Evolutionary conservation across 2,329 filamentous ascomycete species (phyloP).

Genomic region (Neocucurbitaria cava): DNA sequence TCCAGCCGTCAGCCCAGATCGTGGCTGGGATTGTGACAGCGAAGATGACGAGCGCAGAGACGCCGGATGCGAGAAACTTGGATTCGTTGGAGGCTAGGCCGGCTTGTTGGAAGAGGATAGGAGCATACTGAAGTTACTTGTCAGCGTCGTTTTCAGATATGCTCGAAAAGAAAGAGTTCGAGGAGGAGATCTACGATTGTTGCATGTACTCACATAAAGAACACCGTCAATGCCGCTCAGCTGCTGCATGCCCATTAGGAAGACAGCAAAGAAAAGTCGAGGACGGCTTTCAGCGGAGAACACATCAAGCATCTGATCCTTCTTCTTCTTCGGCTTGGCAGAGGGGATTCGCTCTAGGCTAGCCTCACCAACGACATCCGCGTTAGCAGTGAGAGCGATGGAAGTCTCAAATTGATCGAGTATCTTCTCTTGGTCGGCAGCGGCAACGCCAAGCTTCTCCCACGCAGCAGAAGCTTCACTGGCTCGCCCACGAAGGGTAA

Average conservation of each 20-base stretch:
- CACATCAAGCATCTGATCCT: constrained; percentile 9
- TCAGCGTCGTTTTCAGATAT: no score
- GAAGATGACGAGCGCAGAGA: constrained; percentile 66
- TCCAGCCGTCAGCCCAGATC: constrained; percentile 64
- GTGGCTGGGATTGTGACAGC: constrained; percentile 62
- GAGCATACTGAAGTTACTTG: constrained; percentile 71
- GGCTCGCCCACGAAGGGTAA: constrained; percentile 9
- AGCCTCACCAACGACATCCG: background rate
- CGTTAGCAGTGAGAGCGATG: constrained; percentile 1
- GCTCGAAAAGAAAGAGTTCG: no score
- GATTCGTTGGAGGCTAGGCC: constrained; percentile 60
- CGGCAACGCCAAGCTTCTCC: constrained; percentile 11
- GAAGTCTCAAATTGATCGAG: constrained; percentile 22
- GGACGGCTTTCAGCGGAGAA: constrained; percentile 4
- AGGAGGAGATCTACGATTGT: background rate
- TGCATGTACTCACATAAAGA: constrained; percentile 58
- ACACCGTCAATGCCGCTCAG: constrained; percentile 69
- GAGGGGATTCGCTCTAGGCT: background rate
- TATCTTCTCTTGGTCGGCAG: constrained; percentile 11
- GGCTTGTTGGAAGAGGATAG: constrained; percentile 64
- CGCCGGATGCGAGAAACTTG: constrained; percentile 66
- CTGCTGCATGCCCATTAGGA: constrained; percentile 67
- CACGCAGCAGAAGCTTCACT: constrained; percentile 47
- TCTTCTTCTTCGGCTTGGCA: background rate
- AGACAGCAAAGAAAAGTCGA: constrained; percentile 55